These are phyloP conservation scores for Phytopythium litorale DNA, from an alignment of 352 stramenopile species.

Conservation along the genomic window DNA sequence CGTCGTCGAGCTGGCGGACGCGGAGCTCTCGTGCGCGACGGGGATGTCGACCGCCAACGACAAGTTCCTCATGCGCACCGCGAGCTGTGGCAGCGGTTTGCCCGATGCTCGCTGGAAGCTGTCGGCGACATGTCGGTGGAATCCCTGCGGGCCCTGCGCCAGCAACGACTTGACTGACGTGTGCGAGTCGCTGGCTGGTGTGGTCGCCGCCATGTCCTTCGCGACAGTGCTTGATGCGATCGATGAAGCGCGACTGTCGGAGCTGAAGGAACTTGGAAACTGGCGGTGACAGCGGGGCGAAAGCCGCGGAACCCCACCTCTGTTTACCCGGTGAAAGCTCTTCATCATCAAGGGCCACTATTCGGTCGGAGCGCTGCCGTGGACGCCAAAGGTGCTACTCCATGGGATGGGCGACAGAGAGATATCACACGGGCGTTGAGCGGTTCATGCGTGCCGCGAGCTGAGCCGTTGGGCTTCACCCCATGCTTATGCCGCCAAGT, in stretches of 20 bases:
- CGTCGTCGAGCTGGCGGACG: not conserved
- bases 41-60: conserved; percentile 24
- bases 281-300: not conserved
- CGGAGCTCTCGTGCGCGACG: conserved; percentile 3
- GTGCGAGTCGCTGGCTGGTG: conserved; percentile 6
- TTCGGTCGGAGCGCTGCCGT: not conserved
- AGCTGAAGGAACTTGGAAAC: not conserved
- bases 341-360: conserved; percentile 6
- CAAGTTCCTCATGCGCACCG: conserved; percentile 34
- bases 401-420: not conserved
- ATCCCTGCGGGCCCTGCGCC: conserved; percentile 23
- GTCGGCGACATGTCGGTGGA: conserved; percentile 27
- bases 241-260: not conserved
- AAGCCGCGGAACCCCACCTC: not conserved
- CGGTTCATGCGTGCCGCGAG: not conserved
- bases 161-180: conserved; percentile 17
- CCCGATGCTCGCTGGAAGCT: conserved; percentile 22
- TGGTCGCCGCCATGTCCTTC: not conserved
- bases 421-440: not conserved
- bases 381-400: not conserved
- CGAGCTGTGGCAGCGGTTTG: conserved; percentile 28
- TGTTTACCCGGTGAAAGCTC: not conserved
- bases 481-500: too few species aligned
- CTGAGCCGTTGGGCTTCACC: too few species aligned
- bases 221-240: not conserved